Percentiles rank a stretch among this genome's conserved stretches.
Evolutionary conservation across 768 basidiomycete genomes (phyloP).

Genomic region (Russula virescens): DNA sequence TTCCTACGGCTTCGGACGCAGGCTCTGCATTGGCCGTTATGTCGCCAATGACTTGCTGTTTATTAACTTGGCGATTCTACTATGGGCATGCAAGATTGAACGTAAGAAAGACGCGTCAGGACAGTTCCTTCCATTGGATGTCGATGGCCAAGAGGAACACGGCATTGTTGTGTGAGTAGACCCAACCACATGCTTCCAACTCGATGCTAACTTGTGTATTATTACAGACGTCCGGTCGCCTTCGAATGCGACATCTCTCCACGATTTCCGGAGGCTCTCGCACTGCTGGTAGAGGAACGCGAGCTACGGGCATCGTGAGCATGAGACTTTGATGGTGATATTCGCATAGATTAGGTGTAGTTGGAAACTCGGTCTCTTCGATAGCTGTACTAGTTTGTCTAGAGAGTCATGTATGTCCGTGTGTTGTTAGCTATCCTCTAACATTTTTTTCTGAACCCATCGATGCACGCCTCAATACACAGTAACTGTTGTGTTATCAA

Average conservation of each 20-base stretch:
- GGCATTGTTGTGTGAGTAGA: conserved; percentile 1
- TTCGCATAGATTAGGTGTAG: no score
- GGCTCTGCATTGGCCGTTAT: conserved; percentile 6
- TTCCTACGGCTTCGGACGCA: conserved; percentile 29
- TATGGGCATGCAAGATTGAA: conserved; percentile 27
- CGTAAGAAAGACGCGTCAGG: conserved; percentile 1
- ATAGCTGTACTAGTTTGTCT: no score
- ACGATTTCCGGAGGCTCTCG: conserved; percentile 7
- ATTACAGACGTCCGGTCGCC: conserved; percentile 8
- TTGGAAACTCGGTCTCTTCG: no score
- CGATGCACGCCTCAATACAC: no score
- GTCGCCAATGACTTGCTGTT: conserved; percentile 30
- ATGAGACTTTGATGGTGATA: no score
- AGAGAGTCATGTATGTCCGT: no score
- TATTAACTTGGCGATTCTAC: conserved; percentile 29
- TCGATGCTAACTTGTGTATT: neutral
- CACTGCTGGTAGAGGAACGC: neutral
- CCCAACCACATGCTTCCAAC: no score
- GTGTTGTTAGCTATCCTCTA: no score
- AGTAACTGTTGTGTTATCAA: no score
- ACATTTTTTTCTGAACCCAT: no score
- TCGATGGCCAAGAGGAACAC: neutral
- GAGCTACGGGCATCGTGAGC: neutral
- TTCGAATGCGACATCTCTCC: conserved; percentile 4
- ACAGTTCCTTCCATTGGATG: conserved; percentile 1